Evolutionary conservation across 345 rosid genomes (phyloP).

Genomic region (Gossypium raimondii): DNA sequence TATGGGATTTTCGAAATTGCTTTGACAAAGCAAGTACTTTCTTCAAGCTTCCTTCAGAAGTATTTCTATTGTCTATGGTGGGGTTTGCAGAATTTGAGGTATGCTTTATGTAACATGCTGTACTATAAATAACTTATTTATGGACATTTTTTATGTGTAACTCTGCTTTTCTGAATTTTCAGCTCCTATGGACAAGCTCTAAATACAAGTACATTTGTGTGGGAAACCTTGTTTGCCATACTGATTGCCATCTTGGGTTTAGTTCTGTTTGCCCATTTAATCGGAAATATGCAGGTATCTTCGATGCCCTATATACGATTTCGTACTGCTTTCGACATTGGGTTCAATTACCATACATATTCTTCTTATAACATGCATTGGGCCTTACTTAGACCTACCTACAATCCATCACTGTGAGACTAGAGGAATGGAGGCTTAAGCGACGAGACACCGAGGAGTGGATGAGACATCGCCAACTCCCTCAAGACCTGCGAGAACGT

Average conservation of each 20-base stretch:
- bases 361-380: neutral
- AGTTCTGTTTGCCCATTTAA: conserved; percentile 60
- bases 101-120: neutral
- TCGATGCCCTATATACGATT: neutral
- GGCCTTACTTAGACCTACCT: conserved; percentile 49
- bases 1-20: conserved; percentile 75
- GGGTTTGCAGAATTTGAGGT: conserved; percentile 94
- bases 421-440: conserved; percentile 75
- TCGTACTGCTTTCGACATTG: neutral
- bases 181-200: conserved; percentile 56
- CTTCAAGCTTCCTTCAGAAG: conserved; percentile 55
- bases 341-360: neutral
- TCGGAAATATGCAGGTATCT: conserved; percentile 62
- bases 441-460: conserved; percentile 71
- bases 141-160: neutral
- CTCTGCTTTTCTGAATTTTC: conserved; percentile 22
- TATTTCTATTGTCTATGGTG: conserved; percentile 92
- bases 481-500: conserved; percentile 42
- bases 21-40: conserved; percentile 53
- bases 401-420: conserved; percentile 67
- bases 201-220: conserved; percentile 40
- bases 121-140: neutral
- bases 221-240: conserved; percentile 58
- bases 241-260: conserved; percentile 50
- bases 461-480: conserved; percentile 69